Percentiles rank a stretch among this genome's conserved stretches.
These are phyloP conservation scores for Boletus barrowsii DNA, from an alignment of 768 basidiomycete genomes.

Conservation along the genomic window DNA sequence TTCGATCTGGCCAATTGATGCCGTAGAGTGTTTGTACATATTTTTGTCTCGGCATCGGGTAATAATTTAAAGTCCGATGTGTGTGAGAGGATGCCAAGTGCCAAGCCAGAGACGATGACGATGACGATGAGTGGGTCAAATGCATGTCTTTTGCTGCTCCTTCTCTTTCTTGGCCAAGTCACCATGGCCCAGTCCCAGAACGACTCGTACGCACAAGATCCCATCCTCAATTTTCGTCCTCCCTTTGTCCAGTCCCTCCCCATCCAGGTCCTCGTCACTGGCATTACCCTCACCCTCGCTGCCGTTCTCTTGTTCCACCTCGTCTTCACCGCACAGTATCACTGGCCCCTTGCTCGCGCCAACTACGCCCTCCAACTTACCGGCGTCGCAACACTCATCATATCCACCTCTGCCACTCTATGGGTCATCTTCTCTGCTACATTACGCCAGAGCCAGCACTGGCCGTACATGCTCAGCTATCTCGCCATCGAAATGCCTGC, in stretches of 20 bases:
- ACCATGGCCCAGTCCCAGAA: conserved; percentile 22
- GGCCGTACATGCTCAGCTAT: conserved; percentile 97
- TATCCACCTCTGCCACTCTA: conserved; percentile 73
- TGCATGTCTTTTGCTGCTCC: conserved; percentile 2
- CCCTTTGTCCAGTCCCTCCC: conserved; percentile 85
- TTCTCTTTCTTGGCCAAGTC: conserved; percentile 8
- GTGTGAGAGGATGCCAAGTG: background rate
- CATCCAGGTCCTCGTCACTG: conserved; percentile 83
- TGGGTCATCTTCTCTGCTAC: conserved; percentile 66
- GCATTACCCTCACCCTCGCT: conserved; percentile 81
- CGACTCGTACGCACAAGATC: conserved; percentile 44
- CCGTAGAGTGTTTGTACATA: conserved; percentile 19
- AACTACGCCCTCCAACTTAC: conserved; percentile 90
- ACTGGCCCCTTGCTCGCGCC: conserved; percentile 88
- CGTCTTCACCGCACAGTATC: conserved; percentile 92
- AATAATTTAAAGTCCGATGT: background rate
- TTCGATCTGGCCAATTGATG: conserved; percentile 41
- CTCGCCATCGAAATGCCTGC: conserved; percentile 67
- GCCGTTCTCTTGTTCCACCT: conserved; percentile 87
- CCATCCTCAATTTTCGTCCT: conserved; percentile 76
- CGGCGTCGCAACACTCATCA: conserved; percentile 76
- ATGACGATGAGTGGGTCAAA: background rate
- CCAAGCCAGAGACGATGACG: background rate
- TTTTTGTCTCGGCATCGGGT: no score
- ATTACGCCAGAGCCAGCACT: conserved; percentile 60